These are phyloP conservation scores for Taphrina wiesneri DNA, from an alignment of 1,139 yeast species.

Conservation along the genomic window DNA sequence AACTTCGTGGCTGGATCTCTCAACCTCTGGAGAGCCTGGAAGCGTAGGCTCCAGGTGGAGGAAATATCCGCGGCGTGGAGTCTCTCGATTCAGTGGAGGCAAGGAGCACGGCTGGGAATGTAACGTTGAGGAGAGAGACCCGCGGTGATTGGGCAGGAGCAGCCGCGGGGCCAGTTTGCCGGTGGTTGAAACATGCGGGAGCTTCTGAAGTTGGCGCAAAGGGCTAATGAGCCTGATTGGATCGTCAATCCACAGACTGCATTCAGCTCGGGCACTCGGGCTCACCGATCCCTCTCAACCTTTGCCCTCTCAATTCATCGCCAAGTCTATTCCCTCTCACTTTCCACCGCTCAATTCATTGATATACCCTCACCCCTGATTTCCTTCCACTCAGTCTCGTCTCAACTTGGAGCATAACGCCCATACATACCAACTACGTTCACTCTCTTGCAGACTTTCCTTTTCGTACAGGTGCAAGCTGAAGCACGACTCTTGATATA, in stretches of 20 bases:
- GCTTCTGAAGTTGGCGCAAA: background rate
- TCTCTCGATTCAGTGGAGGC: background rate
- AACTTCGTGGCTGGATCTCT: background rate
- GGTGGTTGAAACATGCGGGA: background rate
- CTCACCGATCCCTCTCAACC: background rate
- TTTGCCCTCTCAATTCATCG: background rate
- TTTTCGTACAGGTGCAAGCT: background rate
- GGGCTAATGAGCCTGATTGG: background rate
- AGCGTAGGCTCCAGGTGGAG: background rate
- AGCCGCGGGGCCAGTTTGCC: background rate
- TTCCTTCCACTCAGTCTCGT: background rate
- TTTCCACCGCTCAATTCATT: background rate
- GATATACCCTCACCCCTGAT: background rate
- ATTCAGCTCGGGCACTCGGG: background rate
- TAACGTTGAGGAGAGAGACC: background rate
- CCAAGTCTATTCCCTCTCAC: background rate
- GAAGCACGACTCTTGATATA: background rate
- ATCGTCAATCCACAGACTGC: background rate
- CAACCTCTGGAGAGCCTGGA: background rate
- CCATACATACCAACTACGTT: background rate
- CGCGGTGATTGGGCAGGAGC: background rate
- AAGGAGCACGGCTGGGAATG: conserved; percentile 4
- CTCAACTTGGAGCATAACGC: too few relatives aligned
- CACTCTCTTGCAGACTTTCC: background rate
- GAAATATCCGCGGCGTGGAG: background rate